A percentile compares a stretch with the other conserved stretches of the same genome.
These are phyloP conservation scores for Mycosphaerella sp. DNA, from an alignment of 2,329 filamentous ascomycete species.

Conservation along the genomic window DNA sequence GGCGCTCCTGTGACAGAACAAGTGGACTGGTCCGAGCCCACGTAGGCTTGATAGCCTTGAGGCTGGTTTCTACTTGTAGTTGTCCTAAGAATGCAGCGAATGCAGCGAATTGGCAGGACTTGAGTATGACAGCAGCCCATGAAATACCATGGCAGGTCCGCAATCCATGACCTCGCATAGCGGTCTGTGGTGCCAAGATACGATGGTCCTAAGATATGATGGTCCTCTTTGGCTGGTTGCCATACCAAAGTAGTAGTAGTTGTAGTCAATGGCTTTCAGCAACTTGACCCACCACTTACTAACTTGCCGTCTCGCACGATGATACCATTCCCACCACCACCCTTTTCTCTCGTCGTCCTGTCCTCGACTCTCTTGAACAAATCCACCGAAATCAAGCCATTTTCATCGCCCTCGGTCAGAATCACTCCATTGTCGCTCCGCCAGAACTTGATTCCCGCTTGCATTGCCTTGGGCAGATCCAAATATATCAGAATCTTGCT, in stretches of 20 bases:
- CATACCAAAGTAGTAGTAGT: neutral
- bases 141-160: neutral
- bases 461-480: constrained; percentile 71
- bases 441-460: constrained; percentile 61
- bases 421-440: constrained; percentile 45
- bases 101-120: neutral
- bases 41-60: constrained; percentile 21
- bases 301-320: constrained; percentile 64
- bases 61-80: neutral
- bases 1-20: constrained; percentile 74
- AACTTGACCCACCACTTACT: constrained; percentile 48
- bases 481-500: constrained; percentile 67
- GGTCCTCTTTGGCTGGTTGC: neutral
- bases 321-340: constrained; percentile 47
- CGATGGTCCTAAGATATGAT: too few relatives aligned
- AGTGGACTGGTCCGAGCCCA: constrained; percentile 90
- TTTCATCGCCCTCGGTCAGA: constrained; percentile 45
- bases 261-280: constrained; percentile 53
- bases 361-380: constrained; percentile 69
- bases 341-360: constrained; percentile 51
- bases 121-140: neutral
- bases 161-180: neutral
- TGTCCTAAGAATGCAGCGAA: neutral
- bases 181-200: too few relatives aligned
- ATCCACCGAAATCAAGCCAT: constrained; percentile 57